Conservation (phyloP, 2,329 filamentous ascomycete species). For the Alternaria arbusti region DNA sequence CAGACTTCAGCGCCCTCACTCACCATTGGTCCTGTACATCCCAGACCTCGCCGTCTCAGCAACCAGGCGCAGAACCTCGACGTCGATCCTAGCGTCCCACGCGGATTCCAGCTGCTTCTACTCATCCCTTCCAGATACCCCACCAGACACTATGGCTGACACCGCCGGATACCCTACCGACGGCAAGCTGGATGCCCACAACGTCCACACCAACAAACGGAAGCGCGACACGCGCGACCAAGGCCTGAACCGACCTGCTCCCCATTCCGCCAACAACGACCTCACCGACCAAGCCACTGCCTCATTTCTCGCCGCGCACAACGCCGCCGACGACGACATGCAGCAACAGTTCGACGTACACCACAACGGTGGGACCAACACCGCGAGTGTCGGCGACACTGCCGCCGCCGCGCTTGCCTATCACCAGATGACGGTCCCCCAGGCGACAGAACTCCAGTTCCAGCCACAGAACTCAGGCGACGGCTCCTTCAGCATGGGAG, state of each 20-base stretch:
- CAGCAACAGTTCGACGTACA: slow-evolving; percentile 52
- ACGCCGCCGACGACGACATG: slow-evolving; percentile 52
- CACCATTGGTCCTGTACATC: background rate
- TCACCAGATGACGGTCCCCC: slow-evolving; percentile 63
- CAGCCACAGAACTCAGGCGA: slow-evolving; percentile 54
- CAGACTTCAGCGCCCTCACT: background rate
- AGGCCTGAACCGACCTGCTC: slow-evolving; percentile 47
- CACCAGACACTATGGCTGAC: slow-evolving; percentile 39
- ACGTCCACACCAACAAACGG: slow-evolving; percentile 50
- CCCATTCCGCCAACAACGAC: slow-evolving; percentile 42
- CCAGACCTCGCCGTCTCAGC: background rate
- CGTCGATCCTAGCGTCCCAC: background rate
- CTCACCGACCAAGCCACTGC: slow-evolving; percentile 47
- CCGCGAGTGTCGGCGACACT: slow-evolving; percentile 61
- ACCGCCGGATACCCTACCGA: slow-evolving; percentile 48
- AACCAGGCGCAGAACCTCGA: slow-evolving; percentile 2
- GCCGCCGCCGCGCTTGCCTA: slow-evolving; percentile 64
- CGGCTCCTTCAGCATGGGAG: slow-evolving; percentile 52
- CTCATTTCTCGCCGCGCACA: slow-evolving; percentile 50
- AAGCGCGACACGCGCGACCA: slow-evolving; percentile 56
- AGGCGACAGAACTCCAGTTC: slow-evolving; percentile 62
- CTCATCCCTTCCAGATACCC: background rate
- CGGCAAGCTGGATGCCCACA: slow-evolving; percentile 43
- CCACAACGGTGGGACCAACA: slow-evolving; percentile 61
- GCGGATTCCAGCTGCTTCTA: background rate